These are phyloP conservation scores for Wickerhamiella infanticola DNA, from an alignment of 1,139 yeast species.

Conservation along the genomic window DNA sequence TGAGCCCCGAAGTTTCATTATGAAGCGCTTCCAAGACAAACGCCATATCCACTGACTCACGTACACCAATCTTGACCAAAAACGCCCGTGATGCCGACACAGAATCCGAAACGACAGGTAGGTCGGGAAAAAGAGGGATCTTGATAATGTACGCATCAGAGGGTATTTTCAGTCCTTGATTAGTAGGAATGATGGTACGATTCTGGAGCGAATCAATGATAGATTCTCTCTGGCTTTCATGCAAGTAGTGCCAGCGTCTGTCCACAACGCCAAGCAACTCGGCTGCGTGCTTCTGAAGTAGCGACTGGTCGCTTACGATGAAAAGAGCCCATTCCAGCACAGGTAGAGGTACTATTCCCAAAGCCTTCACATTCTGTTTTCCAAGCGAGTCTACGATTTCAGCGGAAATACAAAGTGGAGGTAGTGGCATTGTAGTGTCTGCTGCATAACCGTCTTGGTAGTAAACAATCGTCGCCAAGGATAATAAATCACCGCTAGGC, in stretches of 20 bases:
- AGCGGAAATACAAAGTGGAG: slow-evolving; percentile 21
- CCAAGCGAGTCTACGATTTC: slow-evolving; percentile 13
- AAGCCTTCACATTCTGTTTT: slow-evolving; percentile 12
- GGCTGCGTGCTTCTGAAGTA: slow-evolving; percentile 18
- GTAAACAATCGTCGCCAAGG: slow-evolving; percentile 15
- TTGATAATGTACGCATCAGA: slow-evolving; percentile 22
- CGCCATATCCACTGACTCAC: slow-evolving; percentile 28
- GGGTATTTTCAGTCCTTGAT: slow-evolving; percentile 26
- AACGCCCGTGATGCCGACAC: slow-evolving; percentile 20
- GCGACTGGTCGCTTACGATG: slow-evolving; percentile 13
- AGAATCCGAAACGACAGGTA: slow-evolving; percentile 22
- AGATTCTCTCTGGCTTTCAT: slow-evolving; percentile 6
- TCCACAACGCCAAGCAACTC: slow-evolving; percentile 18
- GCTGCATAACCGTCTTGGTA: slow-evolving; percentile 18
- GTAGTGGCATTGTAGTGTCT: slow-evolving; percentile 21
- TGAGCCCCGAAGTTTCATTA: slow-evolving; percentile 17
- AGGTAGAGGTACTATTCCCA: slow-evolving; percentile 21
- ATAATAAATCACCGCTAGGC: slow-evolving; percentile 12
- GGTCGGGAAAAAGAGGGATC: slow-evolving; percentile 25
- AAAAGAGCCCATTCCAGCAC: slow-evolving; percentile 20
- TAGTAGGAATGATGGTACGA: slow-evolving; percentile 26
- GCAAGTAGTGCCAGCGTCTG: slow-evolving; percentile 18
- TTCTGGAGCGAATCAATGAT: slow-evolving; percentile 14
- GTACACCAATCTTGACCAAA: slow-evolving; percentile 23
- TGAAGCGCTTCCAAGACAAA: slow-evolving; percentile 25